These are phyloP conservation scores for Blastobotrys aristatus DNA, from an alignment of 1,139 yeast species.

Conservation along the genomic window DNA sequence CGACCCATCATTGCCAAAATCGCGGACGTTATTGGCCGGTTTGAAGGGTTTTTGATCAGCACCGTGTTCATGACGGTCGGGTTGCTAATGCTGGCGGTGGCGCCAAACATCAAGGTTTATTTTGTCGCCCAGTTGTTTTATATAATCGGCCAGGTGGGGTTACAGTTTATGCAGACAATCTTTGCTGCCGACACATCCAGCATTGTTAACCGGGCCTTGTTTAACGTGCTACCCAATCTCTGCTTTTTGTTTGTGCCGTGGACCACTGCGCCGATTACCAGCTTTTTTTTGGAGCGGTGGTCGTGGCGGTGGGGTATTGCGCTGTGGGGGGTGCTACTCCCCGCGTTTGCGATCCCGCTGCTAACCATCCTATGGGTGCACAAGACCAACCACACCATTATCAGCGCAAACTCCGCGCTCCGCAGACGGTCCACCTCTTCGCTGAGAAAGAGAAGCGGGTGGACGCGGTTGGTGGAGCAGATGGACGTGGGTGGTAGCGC, in stretches of 20 bases:
- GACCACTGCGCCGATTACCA: conserved; percentile 20
- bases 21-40: conserved; percentile 40
- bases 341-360: conserved; percentile 55
- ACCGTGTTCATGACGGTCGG: conserved; percentile 32
- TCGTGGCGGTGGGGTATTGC: conserved; percentile 67
- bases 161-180: conserved; percentile 36
- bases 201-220: conserved; percentile 37
- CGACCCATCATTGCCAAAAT: conserved; percentile 41
- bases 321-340: conserved; percentile 72
- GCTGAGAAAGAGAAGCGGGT: background rate
- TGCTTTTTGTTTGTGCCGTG: conserved; percentile 21
- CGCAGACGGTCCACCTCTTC: background rate
- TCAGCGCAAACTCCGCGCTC: background rate
- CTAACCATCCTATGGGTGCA: conserved; percentile 10
- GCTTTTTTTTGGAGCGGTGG: conserved; percentile 17
- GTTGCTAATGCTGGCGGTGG: conserved; percentile 34
- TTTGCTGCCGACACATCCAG: conserved; percentile 41
- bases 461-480: conserved; percentile 14
- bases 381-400: background rate
- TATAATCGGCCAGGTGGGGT: conserved; percentile 38
- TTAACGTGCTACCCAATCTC: conserved; percentile 34
- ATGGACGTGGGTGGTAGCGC: conserved; percentile 20
- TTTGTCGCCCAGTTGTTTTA: conserved; percentile 36
- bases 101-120: conserved; percentile 33
- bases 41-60: conserved; percentile 37